These are phyloP conservation scores for Hyaloscypha finlandica DNA, from an alignment of 495 filamentous ascomycete species.

Conservation along the genomic window DNA sequence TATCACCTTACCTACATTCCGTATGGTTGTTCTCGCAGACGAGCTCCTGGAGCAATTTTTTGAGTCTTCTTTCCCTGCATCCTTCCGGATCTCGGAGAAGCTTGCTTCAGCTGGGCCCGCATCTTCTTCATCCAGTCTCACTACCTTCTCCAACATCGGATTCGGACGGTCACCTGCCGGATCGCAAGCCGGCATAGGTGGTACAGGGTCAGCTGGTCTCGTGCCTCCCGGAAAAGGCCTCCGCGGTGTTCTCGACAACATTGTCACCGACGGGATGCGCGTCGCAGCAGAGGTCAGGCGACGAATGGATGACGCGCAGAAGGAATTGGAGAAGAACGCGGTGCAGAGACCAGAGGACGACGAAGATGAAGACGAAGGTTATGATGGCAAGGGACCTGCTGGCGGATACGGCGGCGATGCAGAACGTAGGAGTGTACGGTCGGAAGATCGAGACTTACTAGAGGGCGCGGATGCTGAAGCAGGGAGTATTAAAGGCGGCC, in stretches of 20 bases:
- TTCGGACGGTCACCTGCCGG: conserved; percentile 44
- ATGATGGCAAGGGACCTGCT: conserved; percentile 43
- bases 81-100: conserved; percentile 56
- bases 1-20: conserved; percentile 96
- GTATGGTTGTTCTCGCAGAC: conserved; percentile 97
- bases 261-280: conserved; percentile 94
- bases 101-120: conserved; percentile 36
- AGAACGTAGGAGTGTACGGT: conserved; percentile 63
- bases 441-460: conserved; percentile 75
- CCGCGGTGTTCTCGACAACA: conserved; percentile 91
- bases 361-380: conserved; percentile 77
- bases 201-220: conserved; percentile 39
- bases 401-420: conserved; percentile 42
- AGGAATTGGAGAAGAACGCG: conserved; percentile 78
- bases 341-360: conserved; percentile 60
- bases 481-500: conserved; percentile 32
- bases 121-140: conserved; percentile 62
- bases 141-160: conserved; percentile 74
- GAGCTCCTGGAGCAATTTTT: conserved; percentile 96
- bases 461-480: conserved; percentile 78
- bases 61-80: conserved; percentile 74
- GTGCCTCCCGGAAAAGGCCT: conserved; percentile 70
- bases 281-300: conserved; percentile 89
- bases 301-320: conserved; percentile 90
- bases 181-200: conserved; percentile 33